Evolutionary conservation across 352 stramenopile genomes (phyloP).

Genomic region (Blastocystis sp.): DNA sequence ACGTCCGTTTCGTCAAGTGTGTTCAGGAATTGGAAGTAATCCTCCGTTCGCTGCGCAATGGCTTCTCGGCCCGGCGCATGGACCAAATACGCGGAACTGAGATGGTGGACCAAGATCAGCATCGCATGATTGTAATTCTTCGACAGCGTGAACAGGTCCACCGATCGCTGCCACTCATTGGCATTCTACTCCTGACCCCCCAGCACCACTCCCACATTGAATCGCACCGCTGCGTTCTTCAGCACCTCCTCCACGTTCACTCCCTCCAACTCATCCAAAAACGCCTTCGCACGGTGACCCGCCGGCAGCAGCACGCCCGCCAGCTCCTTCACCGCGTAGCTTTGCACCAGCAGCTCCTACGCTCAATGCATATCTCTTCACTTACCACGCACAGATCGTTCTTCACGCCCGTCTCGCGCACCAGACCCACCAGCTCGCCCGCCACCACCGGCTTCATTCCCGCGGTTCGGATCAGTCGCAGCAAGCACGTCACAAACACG

Average conservation of each 20-base stretch:
- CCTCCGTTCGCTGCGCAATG: no score
- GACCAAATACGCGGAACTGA: no score
- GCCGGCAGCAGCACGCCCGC: background rate
- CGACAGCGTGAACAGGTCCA: slow-evolving; percentile 32
- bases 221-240: slow-evolving; percentile 10
- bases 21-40: no score
- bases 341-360: slow-evolving; percentile 29
- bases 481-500: slow-evolving; percentile 11
- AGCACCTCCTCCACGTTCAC: background rate
- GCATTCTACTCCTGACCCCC: slow-evolving; percentile 1
- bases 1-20: no score
- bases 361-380: background rate
- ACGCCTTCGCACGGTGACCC: background rate
- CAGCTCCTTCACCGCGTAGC: background rate
- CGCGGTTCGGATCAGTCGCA: background rate
- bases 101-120: background rate
- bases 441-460: background rate
- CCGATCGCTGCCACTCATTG: slow-evolving; percentile 36
- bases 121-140: slow-evolving; percentile 32
- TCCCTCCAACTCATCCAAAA: slow-evolving; percentile 1
- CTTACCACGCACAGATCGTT: slow-evolving; percentile 15
- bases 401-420: background rate
- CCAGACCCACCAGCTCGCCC: background rate
- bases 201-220: background rate
- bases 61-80: no score